phyloP scores from a whole-genome alignment of 2,329 filamentous ascomycete genomes.

The Aaosphaeria pasadenensis region DNA sequence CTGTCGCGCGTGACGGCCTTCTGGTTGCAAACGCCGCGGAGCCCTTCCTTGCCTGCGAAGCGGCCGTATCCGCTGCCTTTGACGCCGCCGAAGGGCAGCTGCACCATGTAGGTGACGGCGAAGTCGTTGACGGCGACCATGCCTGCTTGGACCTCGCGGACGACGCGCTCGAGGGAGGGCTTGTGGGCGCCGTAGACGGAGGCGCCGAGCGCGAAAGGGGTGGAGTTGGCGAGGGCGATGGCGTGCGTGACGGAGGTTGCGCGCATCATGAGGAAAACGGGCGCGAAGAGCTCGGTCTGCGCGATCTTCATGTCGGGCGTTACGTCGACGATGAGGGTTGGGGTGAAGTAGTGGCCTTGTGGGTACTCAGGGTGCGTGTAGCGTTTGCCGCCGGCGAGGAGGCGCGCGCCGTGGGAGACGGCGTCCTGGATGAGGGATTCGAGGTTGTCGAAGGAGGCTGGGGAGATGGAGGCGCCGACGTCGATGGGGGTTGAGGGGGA shows the following conservation, averaged over 20 bases:
- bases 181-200: conserved; percentile 74
- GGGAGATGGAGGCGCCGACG: conserved; percentile 86
- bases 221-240: conserved; percentile 77
- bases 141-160: conserved; percentile 69
- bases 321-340: conserved; percentile 88
- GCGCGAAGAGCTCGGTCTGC: conserved; percentile 88
- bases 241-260: conserved; percentile 64
- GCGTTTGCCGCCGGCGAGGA: conserved; percentile 76
- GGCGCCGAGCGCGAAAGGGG: conserved; percentile 80
- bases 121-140: conserved; percentile 98
- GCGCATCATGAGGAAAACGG: conserved; percentile 82
- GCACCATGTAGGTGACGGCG: conserved; percentile 86
- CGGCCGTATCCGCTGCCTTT: conserved; percentile 84
- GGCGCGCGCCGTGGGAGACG: conserved; percentile 71
- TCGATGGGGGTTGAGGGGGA: conserved; percentile 53
- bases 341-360: conserved; percentile 84
- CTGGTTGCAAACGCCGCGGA: conserved; percentile 79
- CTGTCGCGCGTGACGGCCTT: conserved; percentile 85
- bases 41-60: conserved; percentile 86
- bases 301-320: conserved; percentile 83
- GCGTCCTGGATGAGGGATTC: conserved; percentile 76
- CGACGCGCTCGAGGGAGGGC: conserved; percentile 60
- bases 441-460: conserved; percentile 69
- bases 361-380: conserved; percentile 70
- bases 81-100: conserved; percentile 91